These are phyloP conservation scores for Hydnomerulius pinastri DNA, from an alignment of 768 basidiomycete species.

Conservation along the genomic window DNA sequence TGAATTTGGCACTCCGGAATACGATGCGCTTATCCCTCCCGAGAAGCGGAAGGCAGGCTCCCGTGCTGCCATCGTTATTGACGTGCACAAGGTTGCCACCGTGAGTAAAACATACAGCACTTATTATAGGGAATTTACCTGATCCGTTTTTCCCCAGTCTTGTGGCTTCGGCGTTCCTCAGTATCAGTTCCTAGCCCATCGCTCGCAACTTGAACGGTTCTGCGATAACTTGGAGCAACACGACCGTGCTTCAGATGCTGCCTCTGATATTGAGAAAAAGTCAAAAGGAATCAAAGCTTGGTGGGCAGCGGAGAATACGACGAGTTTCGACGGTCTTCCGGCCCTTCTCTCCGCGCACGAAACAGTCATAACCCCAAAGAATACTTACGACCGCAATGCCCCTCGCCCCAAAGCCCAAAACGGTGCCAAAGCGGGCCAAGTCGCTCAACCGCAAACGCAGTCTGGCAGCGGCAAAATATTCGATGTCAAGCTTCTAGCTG, in stretches of 20 bases:
- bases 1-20: constrained; percentile 66
- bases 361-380: constrained; percentile 15
- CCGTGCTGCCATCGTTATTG: constrained; percentile 59
- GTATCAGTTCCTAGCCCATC: constrained; percentile 57
- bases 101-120: constrained; percentile 27
- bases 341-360: constrained; percentile 40
- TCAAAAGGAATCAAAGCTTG: constrained; percentile 52
- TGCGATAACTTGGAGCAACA: constrained; percentile 44
- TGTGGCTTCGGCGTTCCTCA: constrained; percentile 68
- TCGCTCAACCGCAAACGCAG: neutral
- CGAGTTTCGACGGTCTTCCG: constrained; percentile 59
- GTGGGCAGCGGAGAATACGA: constrained; percentile 52
- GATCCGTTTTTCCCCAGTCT: constrained; percentile 42
- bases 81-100: constrained; percentile 59
- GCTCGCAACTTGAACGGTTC: constrained; percentile 51
- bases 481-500: constrained; percentile 17
- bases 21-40: constrained; percentile 50
- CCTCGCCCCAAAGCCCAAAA: constrained; percentile 1
- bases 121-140: neutral
- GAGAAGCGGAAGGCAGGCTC: constrained; percentile 54
- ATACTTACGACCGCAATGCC: constrained; percentile 20
- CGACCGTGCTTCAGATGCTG: constrained; percentile 32
- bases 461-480: neutral
- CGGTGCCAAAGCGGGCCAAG: neutral
- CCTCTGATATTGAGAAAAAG: constrained; percentile 24